Evolutionary conservation across 2,329 filamentous ascomycete genomes (phyloP).

Genomic region (Geosmithia flava): DNA sequence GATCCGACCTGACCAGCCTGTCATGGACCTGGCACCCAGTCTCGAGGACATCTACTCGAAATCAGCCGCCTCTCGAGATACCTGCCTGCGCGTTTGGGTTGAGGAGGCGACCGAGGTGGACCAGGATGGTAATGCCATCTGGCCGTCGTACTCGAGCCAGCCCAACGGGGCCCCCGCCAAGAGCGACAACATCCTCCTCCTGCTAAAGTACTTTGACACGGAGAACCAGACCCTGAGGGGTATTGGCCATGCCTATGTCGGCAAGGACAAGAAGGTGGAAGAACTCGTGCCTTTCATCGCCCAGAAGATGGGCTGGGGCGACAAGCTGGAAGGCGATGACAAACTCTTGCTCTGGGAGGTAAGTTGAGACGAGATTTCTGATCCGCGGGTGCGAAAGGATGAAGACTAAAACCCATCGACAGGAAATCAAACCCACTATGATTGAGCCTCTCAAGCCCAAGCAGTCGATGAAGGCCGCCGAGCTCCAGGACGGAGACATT

Average conservation of each 20-base stretch:
- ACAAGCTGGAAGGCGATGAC: conserved; percentile 53
- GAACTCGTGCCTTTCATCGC: conserved; percentile 71
- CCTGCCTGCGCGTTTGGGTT: conserved; percentile 75
- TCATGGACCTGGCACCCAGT: conserved; percentile 65
- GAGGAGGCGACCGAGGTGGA: conserved; percentile 61
- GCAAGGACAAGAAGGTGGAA: conserved; percentile 74
- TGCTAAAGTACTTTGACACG: conserved; percentile 85
- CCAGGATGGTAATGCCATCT: conserved; percentile 56
- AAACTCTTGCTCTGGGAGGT: conserved; percentile 67
- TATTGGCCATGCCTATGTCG: conserved; percentile 75
- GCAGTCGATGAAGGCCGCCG: conserved; percentile 76
- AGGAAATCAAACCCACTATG: conserved; percentile 96
- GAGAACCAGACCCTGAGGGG: conserved; percentile 65
- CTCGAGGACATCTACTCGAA: conserved; percentile 55
- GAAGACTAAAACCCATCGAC: not conserved
- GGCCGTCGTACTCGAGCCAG: conserved; percentile 52
- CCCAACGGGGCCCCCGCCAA: conserved; percentile 43
- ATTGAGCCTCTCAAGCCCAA: conserved; percentile 91
- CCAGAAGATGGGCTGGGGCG: conserved; percentile 76
- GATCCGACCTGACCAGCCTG: conserved; percentile 75
- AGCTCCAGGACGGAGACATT: conserved; percentile 95
- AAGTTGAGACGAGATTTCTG: conserved; percentile 9
- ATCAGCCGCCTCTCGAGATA: conserved; percentile 47
- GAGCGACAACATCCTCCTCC: conserved; percentile 63
- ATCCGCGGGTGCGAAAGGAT: not conserved